Conservation (phyloP, 2,329 filamentous ascomycete genomes). For the Colletotrichum trifolii region DNA sequence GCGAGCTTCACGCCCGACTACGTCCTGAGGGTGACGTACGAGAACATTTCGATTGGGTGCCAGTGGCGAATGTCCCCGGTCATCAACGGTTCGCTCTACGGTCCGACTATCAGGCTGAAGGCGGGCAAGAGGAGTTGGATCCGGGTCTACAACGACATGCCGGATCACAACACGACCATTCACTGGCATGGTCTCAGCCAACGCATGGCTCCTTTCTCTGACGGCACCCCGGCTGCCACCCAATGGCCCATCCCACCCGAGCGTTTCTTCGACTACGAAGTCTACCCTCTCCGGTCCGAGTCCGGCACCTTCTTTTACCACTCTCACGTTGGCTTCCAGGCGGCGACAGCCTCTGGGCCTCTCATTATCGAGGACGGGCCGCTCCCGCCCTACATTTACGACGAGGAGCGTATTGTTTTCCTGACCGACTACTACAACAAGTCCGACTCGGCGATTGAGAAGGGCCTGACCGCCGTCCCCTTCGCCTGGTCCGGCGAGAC, state of each 20-base stretch:
- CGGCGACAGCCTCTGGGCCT: constrained; percentile 65
- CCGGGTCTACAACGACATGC: constrained; percentile 68
- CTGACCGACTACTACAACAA: constrained; percentile 68
- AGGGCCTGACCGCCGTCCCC: constrained; percentile 58
- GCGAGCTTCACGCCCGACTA: constrained; percentile 25
- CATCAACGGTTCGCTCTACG: constrained; percentile 65
- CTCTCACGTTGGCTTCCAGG: constrained; percentile 73
- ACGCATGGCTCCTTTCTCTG: constrained; percentile 70
- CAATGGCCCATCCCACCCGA: constrained; percentile 74
- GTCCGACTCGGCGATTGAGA: constrained; percentile 62
- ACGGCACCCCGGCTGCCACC: constrained; percentile 68
- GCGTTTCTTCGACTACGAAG: constrained; percentile 75
- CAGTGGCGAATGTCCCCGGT: constrained; percentile 57
- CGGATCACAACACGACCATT: constrained; percentile 64
- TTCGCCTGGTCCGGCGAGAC: constrained; percentile 71
- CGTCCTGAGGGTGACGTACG: constrained; percentile 29
- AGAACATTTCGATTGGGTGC: constrained; percentile 58
- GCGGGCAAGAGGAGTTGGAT: constrained; percentile 65
- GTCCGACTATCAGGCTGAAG: constrained; percentile 58
- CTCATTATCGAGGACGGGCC: constrained; percentile 66
- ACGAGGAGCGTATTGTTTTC: constrained; percentile 68
- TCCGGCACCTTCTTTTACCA: constrained; percentile 77
- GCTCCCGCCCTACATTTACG: constrained; percentile 66
- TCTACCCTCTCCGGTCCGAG: constrained; percentile 62
- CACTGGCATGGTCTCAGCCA: constrained; percentile 76